Evolutionary conservation across 2,329 filamentous ascomycete species (phyloP), one percentile per base, ranked within the genome.

Genomic region (Claviceps sp.): DNA sequence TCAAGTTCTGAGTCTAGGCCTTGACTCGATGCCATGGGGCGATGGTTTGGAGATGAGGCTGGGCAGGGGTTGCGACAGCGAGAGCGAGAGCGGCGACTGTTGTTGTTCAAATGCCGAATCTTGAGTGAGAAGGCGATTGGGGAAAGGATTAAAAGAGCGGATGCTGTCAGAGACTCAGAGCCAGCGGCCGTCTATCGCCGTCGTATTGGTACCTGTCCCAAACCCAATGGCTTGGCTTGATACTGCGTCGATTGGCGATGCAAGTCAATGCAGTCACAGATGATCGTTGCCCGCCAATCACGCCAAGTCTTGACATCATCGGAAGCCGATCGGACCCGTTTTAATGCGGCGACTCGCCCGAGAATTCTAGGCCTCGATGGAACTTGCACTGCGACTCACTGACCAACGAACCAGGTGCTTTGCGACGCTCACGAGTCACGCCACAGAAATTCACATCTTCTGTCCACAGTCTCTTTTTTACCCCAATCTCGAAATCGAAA

Each of bases 1-100:
- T 95, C 87, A 55, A 96, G 79, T 66, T 95, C 89, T 46, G 83
- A 75, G 63, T 79, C 78, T 42, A 75, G 68, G 16, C 52, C 48
- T 36, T 14, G 9, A 16, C 16, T 37, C 22, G 53, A 46, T 11
- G 49, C 47, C 53, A 54, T 54, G 44, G 17, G n/a, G 45, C 49
- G 26, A 8, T 29, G 26, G 4, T 29, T 9, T 29, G 26, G 45
- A 34, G 46, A 39, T 38, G 46, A 39, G n/a, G n/a, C n/a, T 3
- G 26, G 26, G 26, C n/a, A 29, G 26, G 26, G 26, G 8, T 29
- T 29, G 26, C 26, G 26, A 4, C 26, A 29, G 26, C 8, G 8
- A 29, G 47, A 11, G 11, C 40, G 13, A n/a, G 29, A 22, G 17
- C 26, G 38, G 38, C 11, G 40, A 20, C 16, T 5, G 6, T 37